Evolutionary conservation across 2,329 filamentous ascomycete species (phyloP).

Genomic region (Ophiocordyceps unilateralis): DNA sequence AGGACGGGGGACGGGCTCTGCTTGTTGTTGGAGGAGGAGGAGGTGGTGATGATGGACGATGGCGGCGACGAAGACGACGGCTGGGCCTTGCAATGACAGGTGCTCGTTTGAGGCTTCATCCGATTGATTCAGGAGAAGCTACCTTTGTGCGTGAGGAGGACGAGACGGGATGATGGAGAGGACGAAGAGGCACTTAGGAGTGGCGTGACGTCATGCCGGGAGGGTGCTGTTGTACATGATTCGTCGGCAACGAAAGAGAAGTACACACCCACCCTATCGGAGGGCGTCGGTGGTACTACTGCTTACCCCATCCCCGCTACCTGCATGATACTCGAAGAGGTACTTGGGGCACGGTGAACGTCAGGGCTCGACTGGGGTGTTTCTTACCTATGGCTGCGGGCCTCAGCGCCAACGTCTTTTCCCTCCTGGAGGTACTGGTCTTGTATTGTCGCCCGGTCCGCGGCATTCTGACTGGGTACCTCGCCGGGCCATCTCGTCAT

Average conservation of each 20-base stretch:
- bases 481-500: not conserved
- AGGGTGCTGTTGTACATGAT: not conserved
- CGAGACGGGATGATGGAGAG: not conserved
- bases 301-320: not conserved
- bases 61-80: too few relatives aligned
- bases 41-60: not conserved
- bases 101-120: not conserved
- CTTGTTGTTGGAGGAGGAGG: too few relatives aligned
- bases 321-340: not conserved
- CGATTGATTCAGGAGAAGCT: not conserved
- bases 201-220: not conserved
- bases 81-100: not conserved
- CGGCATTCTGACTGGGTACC: not conserved
- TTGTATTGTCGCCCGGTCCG: not conserved
- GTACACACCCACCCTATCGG: not conserved
- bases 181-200: not conserved
- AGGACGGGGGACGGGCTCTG: not conserved
- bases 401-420: not conserved
- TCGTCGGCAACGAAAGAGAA: not conserved
- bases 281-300: not conserved
- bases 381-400: too few relatives aligned
- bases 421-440: not conserved
- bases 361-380: not conserved
- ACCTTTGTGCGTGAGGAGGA: not conserved
- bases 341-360: not conserved